Conservation (phyloP, 2,329 filamentous ascomycete species). For the Penicillium griseofulvum region DNA sequence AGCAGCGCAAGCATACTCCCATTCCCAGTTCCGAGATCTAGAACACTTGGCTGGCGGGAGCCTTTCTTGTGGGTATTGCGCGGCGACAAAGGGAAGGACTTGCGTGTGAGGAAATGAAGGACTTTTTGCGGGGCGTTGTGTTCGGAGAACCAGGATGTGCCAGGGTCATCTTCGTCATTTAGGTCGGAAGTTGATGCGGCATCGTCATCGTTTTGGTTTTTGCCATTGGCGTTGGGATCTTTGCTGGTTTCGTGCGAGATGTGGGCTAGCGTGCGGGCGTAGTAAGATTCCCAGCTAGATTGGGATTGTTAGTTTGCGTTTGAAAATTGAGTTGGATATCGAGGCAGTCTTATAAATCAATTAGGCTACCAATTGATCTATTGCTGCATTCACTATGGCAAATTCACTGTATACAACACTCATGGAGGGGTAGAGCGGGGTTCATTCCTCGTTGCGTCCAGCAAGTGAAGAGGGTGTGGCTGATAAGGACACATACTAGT, state of each 20-base stretch:
- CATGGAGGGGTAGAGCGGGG: slow-evolving; percentile 8
- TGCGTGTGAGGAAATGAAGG: slow-evolving; percentile 62
- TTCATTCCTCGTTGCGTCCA: not conserved
- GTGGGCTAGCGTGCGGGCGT: slow-evolving; percentile 43
- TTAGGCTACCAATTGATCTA: not conserved
- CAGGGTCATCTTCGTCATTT: slow-evolving; percentile 70
- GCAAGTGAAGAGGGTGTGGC: not conserved
- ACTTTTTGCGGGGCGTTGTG: slow-evolving; percentile 82
- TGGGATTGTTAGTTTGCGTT: slow-evolving; percentile 10
- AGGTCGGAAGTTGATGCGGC: slow-evolving; percentile 49
- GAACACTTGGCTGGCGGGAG: slow-evolving; percentile 48
- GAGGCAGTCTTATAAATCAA: not conserved
- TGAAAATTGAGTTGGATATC: not conserved
- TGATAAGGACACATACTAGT: slow-evolving; percentile 64
- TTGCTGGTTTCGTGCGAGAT: slow-evolving; percentile 25
- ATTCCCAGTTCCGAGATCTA: slow-evolving; percentile 93
- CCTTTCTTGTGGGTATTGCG: slow-evolving; percentile 28
- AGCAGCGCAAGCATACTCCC: slow-evolving; percentile 86
- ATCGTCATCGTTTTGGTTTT: slow-evolving; percentile 48
- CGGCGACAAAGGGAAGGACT: slow-evolving; percentile 46
- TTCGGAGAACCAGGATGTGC: slow-evolving; percentile 96
- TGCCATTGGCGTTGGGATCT: slow-evolving; percentile 32
- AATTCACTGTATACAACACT: not conserved
- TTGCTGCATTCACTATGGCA: not conserved
- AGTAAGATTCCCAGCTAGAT: slow-evolving; percentile 63